Percentiles rank a stretch among this genome's conserved stretches.
Conservation (phyloP, 495 filamentous ascomycete species). For the Clohesyomyces aquaticus region DNA sequence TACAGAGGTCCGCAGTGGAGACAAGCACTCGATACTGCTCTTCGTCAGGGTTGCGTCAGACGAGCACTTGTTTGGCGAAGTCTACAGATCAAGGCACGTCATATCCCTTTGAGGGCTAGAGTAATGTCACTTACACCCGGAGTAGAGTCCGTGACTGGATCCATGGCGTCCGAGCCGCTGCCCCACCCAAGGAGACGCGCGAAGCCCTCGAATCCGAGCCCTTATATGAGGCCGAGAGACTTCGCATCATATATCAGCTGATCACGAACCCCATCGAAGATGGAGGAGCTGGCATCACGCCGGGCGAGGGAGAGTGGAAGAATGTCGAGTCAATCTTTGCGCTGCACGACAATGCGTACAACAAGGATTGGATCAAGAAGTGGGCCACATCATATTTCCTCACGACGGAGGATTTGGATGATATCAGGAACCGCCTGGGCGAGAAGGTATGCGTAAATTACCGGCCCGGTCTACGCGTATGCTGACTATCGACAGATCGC, state of each 20-base stretch:
- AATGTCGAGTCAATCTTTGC: constrained; percentile 83
- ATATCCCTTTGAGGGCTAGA: not conserved
- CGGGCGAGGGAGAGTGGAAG: constrained; percentile 81
- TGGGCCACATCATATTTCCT: constrained; percentile 85
- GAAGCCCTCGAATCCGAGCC: constrained; percentile 66
- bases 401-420: constrained; percentile 73
- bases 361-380: constrained; percentile 85
- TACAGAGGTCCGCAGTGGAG: constrained; percentile 82
- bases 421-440: constrained; percentile 86
- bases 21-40: constrained; percentile 74
- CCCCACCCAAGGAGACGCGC: constrained; percentile 75
- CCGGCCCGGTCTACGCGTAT: not conserved
- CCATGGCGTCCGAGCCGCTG: constrained; percentile 77
- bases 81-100: constrained; percentile 60
- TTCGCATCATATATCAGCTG: constrained; percentile 81
- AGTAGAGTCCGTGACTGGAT: constrained; percentile 95
- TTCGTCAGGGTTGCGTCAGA: constrained; percentile 78
- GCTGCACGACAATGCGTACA: constrained; percentile 84
- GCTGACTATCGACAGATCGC: constrained; percentile 61
- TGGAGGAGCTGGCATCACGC: constrained; percentile 88
- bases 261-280: constrained; percentile 80
- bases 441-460: constrained; percentile 66
- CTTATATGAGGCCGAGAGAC: constrained; percentile 82
- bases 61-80: constrained; percentile 58
- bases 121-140: constrained; percentile 17